Percentiles rank a stretch among this genome's conserved stretches.
Conservation (phyloP, 2,329 filamentous ascomycete genomes). For the Fusarium pseudocircinatum region DNA sequence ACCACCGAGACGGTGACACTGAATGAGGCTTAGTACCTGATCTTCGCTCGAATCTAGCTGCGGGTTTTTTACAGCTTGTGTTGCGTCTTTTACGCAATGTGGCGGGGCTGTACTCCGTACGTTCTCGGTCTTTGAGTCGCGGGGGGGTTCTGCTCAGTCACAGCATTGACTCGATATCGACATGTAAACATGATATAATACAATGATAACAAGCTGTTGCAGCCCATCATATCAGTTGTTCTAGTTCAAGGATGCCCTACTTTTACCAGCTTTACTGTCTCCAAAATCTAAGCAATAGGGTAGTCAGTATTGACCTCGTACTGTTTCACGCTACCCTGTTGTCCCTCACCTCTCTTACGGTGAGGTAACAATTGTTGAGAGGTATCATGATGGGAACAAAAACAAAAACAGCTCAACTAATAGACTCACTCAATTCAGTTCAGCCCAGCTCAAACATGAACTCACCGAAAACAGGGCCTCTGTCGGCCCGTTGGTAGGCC, state of each 20-base stretch:
- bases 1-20: slow-evolving; percentile 27
- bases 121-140: slow-evolving; percentile 19
- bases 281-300: background rate
- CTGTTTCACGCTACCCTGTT: slow-evolving; percentile 14
- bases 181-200: slow-evolving; percentile 3
- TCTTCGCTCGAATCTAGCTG: slow-evolving; percentile 34
- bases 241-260: background rate
- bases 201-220: background rate
- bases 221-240: background rate
- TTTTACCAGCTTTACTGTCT: background rate
- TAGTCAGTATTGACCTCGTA: background rate
- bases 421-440: background rate
- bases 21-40: slow-evolving; percentile 31
- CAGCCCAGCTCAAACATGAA: background rate
- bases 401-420: slow-evolving; percentile 4
- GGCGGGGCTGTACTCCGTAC: slow-evolving; percentile 24
- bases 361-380: slow-evolving; percentile 34
- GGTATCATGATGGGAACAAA: background rate
- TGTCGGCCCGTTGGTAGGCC: slow-evolving; percentile 37
- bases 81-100: slow-evolving; percentile 47
- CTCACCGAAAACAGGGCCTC: slow-evolving; percentile 30
- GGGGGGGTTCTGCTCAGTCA: slow-evolving; percentile 13
- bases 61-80: slow-evolving; percentile 34
- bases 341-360: slow-evolving; percentile 2
- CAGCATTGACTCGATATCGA: slow-evolving; percentile 14